Conservation (phyloP, 768 basidiomycete genomes). For the Calocera cornea region DNA sequence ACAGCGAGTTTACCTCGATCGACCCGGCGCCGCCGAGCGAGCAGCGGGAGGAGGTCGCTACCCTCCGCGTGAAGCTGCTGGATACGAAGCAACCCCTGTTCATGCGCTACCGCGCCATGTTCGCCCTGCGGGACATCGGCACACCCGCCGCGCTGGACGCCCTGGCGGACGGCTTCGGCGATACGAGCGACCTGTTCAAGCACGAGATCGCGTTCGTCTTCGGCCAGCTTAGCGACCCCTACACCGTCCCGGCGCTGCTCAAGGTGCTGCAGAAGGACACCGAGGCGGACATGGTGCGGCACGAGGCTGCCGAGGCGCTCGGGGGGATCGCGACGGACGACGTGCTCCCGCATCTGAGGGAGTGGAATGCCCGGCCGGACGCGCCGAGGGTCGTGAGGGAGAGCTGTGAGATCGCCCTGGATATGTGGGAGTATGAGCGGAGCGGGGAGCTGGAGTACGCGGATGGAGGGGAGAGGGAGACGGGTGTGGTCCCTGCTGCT, state of each 20-base stretch:
- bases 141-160: slow-evolving; percentile 75
- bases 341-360: slow-evolving; percentile 70
- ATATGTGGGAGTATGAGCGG: slow-evolving; percentile 70
- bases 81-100: slow-evolving; percentile 62
- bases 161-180: slow-evolving; percentile 77
- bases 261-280: slow-evolving; percentile 52
- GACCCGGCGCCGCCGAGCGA: slow-evolving; percentile 79
- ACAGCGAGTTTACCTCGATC: slow-evolving; percentile 50
- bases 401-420: slow-evolving; percentile 90
- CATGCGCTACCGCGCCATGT: slow-evolving; percentile 95
- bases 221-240: slow-evolving; percentile 80
- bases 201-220: slow-evolving; percentile 99
- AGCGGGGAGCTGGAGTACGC: neutral
- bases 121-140: slow-evolving; percentile 87
- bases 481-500: neutral
- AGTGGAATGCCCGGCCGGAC: slow-evolving; percentile 68
- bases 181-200: slow-evolving; percentile 86
- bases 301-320: slow-evolving; percentile 95
- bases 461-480: neutral
- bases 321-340: slow-evolving; percentile 95
- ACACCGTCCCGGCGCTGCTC: slow-evolving; percentile 76
- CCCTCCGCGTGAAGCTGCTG: slow-evolving; percentile 50
- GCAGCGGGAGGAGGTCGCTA: slow-evolving; percentile 35
- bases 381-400: slow-evolving; percentile 84
- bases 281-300: slow-evolving; percentile 94